phyloP scores from a whole-genome alignment of 83 land plant species.

The Larix sibirica region DNA sequence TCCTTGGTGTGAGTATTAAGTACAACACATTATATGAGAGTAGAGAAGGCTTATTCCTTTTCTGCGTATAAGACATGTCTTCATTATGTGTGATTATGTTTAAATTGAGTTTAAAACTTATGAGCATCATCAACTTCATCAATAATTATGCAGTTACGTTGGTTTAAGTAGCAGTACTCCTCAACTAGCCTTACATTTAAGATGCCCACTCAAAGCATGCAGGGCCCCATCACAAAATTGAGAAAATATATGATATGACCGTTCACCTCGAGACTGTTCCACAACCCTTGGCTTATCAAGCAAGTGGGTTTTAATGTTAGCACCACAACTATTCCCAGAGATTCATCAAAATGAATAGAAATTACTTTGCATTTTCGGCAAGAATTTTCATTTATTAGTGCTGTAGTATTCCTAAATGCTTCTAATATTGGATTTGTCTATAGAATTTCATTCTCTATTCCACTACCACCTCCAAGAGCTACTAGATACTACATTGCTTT shows the following conservation, averaged over 20 bases:
- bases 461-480: conserved; percentile 97
- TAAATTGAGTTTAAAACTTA: conserved; percentile 69
- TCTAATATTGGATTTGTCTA: conserved; percentile 98
- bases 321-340: conserved; percentile 91
- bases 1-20: too few species aligned
- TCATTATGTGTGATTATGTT: conserved; percentile 17
- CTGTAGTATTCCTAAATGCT: conserved; percentile 98
- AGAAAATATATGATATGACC: conserved; percentile 98
- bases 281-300: conserved; percentile 99
- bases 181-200: conserved; percentile 57
- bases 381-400: conserved; percentile 92
- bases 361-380: conserved; percentile 97
- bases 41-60: neutral
- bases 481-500: conserved; percentile 99
- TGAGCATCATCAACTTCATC: conserved; percentile 79
- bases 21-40: neutral
- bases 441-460: conserved; percentile 92
- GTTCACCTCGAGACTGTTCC: conserved; percentile 83
- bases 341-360: conserved; percentile 88
- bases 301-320: conserved; percentile 92
- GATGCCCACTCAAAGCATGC: conserved; percentile 67
- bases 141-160: conserved; percentile 74
- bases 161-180: conserved; percentile 74
- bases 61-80: neutral
- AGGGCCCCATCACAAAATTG: conserved; percentile 99